A percentile compares a stretch with the other conserved stretches of the same genome.
Evolutionary conservation across 2,329 filamentous ascomycete species (phyloP).

Genomic region (Exophiala xenobiotica): DNA sequence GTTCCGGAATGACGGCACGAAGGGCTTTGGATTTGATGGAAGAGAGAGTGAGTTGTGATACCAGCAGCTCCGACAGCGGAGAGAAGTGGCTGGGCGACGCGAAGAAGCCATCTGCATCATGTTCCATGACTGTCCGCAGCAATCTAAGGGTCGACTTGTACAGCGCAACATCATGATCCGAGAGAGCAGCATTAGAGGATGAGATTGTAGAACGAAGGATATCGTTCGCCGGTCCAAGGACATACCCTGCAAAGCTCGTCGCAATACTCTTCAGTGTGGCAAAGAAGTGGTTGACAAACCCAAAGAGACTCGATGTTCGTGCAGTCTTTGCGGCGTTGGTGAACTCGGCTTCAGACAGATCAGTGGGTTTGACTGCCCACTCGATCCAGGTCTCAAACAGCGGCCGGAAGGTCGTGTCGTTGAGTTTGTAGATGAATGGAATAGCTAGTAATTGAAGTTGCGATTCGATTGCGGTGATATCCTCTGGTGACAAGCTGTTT

Average conservation of each 20-base stretch:
- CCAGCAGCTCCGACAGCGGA: slow-evolving; percentile 67
- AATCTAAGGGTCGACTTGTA: slow-evolving; percentile 23
- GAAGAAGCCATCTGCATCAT: slow-evolving; percentile 34
- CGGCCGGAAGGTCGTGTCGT: slow-evolving; percentile 88
- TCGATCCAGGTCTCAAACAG: slow-evolving; percentile 85
- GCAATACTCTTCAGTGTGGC: slow-evolving; percentile 67
- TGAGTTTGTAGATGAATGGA: slow-evolving; percentile 94
- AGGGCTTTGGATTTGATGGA: slow-evolving; percentile 47
- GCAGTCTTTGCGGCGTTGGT: slow-evolving; percentile 51
- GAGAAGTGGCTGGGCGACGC: slow-evolving; percentile 74
- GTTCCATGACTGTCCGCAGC: slow-evolving; percentile 13
- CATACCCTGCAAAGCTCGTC: slow-evolving; percentile 83
- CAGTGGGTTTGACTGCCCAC: slow-evolving; percentile 60
- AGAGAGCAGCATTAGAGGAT: slow-evolving; percentile 26
- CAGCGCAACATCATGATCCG: slow-evolving; percentile 31
- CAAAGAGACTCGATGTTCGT: slow-evolving; percentile 58
- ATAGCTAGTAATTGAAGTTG: slow-evolving; percentile 69
- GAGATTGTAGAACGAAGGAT: slow-evolving; percentile 52
- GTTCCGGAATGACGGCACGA: slow-evolving; percentile 66
- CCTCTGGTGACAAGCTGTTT: slow-evolving; percentile 45
- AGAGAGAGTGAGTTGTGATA: slow-evolving; percentile 61
- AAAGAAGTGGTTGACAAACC: slow-evolving; percentile 25
- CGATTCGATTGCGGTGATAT: slow-evolving; percentile 60
- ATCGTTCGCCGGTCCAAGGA: slow-evolving; percentile 71
- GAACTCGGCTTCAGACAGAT: slow-evolving; percentile 1